These are phyloP conservation scores for Leptomonas seymouri DNA, from an alignment of 208 protist species.

Conservation along the genomic window DNA sequence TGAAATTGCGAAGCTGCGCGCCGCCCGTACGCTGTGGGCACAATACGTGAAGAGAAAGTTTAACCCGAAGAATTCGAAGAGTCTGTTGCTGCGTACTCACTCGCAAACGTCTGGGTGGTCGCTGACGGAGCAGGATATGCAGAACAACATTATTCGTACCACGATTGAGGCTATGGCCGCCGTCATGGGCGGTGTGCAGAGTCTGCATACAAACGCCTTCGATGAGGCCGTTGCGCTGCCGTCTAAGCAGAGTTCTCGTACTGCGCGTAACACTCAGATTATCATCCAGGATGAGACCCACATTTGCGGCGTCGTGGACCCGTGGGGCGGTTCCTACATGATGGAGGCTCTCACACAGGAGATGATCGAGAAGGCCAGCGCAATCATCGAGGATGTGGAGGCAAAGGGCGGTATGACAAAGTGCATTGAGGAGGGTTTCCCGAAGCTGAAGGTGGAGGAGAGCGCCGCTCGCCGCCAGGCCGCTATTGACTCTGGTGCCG, in stretches of 20 bases:
- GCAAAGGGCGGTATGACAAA: conserved; percentile 85
- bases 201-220: conserved; percentile 95
- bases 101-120: conserved; percentile 97
- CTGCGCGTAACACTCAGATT: conserved; percentile 97
- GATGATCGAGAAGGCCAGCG: conserved; percentile 67
- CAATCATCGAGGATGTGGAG: conserved; percentile 94
- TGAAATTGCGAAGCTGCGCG: conserved; percentile 96
- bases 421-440: conserved; percentile 90
- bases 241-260: conserved; percentile 89
- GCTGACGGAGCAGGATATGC: conserved; percentile 96
- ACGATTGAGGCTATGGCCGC: conserved; percentile 97
- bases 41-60: conserved; percentile 94
- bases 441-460: conserved; percentile 97
- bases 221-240: conserved; percentile 96
- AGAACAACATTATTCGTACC: conserved; percentile 97
- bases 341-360: conserved; percentile 96
- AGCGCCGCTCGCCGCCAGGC: conserved; percentile 92
- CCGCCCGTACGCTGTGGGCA: conserved; percentile 95
- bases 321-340: conserved; percentile 93
- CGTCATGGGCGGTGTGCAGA: conserved; percentile 93
- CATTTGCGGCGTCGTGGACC: conserved; percentile 86
- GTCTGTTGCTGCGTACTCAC: conserved; percentile 94
- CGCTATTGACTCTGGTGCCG: conserved; percentile 82
- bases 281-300: conserved; percentile 95
- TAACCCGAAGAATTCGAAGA: conserved; percentile 89